Evolutionary conservation across 225 moss, liverwort and hornwort genomes (phyloP), one percentile per base, ranked within the genome.

Genomic region (Thuidium tamariscinum): DNA sequence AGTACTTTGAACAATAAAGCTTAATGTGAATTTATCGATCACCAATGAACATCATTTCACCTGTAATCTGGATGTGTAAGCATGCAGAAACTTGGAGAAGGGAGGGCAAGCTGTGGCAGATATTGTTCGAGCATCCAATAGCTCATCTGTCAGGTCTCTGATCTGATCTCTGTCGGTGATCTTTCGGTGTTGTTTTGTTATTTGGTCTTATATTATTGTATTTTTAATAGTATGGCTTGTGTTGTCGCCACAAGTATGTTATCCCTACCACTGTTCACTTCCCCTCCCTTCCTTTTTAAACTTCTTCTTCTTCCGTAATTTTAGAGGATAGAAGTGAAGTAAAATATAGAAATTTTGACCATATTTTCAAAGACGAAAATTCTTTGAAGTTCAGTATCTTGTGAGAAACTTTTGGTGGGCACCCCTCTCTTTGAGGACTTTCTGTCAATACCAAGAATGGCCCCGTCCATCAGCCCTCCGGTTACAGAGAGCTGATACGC

Each of bases 61-160:
- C n/a, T 51, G 41, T 66, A 51, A 63, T 65, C 74, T 54, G 61
- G 71, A 73, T 59, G 48, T 61, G 71, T 85, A 82, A 97, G 97
- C 95, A 37, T 95, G 97, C 93, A 94, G 95, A 91, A 92, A 93
- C 83, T 83, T 89, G 84, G 87, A 94, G 85, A 94, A 90, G 83
- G 97, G 95, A 51, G 84, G 83, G 63, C 87, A 87, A 84, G 95
- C 91, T 86, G 93, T 95, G 79, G 84, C 80, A 79, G 95, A 97
- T 68, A 93, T 97, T 84, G 36, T 85, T 77, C 92, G 84, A 76
- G 84, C 81, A 63, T 90, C 95, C 44, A 92, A 91, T 76, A 97
- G 91, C 79, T 60, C 88, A 34, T 89, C 90, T 80, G 87, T 95
- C 77, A 95, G 95, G 97, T 97, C 46, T 75, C 22, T 44, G 22